Conservation (phyloP, 495 filamentous ascomycete genomes). For the Cairneyella variabilis region DNA sequence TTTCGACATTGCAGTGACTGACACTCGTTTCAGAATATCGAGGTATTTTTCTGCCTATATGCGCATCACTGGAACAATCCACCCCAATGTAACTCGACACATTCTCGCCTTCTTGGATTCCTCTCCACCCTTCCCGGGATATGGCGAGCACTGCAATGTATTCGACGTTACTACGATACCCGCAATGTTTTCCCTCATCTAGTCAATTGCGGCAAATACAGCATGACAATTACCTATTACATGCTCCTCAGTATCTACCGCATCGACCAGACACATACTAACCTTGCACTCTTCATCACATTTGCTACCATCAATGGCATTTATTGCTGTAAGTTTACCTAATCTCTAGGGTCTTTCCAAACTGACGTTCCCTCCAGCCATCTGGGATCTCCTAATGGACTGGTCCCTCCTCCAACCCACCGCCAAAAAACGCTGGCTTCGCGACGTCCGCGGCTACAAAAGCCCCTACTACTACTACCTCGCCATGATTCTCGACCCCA, state of each 20-base stretch:
- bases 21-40: conserved; percentile 60
- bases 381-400: conserved; percentile 99
- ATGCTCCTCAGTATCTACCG: conserved; percentile 76
- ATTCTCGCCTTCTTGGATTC: conserved; percentile 83
- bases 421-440: conserved; percentile 47
- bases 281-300: conserved; percentile 66
- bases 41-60: conserved; percentile 94
- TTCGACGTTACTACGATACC: conserved; percentile 86
- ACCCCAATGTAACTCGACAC: conserved; percentile 73
- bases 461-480: conserved; percentile 74
- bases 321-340: conserved; percentile 63
- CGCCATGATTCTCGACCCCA: conserved; percentile 78
- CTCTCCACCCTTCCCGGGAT: conserved; percentile 79
- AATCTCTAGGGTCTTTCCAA: no score
- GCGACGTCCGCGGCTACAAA: conserved; percentile 78
- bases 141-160: conserved; percentile 85
- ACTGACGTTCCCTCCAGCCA: no score
- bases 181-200: conserved; percentile 86
- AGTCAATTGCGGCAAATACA: conserved; percentile 89
- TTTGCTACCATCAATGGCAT: conserved; percentile 76
- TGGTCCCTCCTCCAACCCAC: conserved; percentile 43
- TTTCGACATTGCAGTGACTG: not conserved
- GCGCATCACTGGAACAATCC: conserved; percentile 68
- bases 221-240: conserved; percentile 76
- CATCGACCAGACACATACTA: conserved; percentile 53